Percentiles rank a stretch among this genome's conserved stretches.
phyloP scores from a whole-genome alignment of 179 eudicot species.

The Drosera spatulata region DNA sequence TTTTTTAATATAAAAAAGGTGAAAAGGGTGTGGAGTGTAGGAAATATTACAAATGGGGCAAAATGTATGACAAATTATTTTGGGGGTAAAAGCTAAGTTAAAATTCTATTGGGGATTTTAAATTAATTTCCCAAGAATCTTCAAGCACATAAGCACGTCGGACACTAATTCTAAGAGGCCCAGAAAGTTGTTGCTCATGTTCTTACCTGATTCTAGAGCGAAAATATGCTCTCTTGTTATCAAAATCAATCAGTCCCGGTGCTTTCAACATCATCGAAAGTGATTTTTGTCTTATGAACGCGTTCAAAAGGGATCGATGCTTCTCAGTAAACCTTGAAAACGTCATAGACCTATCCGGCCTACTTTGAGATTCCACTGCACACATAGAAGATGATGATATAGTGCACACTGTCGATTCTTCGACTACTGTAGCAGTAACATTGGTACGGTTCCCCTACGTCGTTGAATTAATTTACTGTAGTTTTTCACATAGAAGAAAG shows the following conservation, averaged over 20 bases:
- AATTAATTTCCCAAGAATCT: too few species aligned
- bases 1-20: too few species aligned
- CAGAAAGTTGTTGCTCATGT: constrained; percentile 74
- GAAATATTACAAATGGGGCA: too few species aligned
- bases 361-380: neutral
- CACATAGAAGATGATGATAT: neutral
- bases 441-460: constrained; percentile 38
- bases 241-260: constrained; percentile 97
- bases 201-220: constrained; percentile 95
- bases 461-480: constrained; percentile 57
- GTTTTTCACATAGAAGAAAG: constrained; percentile 95
- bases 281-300: constrained; percentile 90
- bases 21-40: too few species aligned
- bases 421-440: constrained; percentile 52
- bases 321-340: constrained; percentile 87
- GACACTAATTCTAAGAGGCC: constrained; percentile 93
- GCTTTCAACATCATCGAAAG: constrained; percentile 94
- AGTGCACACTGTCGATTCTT: constrained; percentile 44
- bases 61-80: too few species aligned
- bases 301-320: constrained; percentile 84
- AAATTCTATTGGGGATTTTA: too few species aligned
- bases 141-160: constrained; percentile 95
- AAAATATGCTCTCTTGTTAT: constrained; percentile 91
- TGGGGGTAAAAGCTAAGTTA: too few species aligned
- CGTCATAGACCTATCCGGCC: constrained; percentile 62